Base-by-base conservation (phyloP, 148 eudicot genomes). In the Amaranthus cruentus region DNA sequence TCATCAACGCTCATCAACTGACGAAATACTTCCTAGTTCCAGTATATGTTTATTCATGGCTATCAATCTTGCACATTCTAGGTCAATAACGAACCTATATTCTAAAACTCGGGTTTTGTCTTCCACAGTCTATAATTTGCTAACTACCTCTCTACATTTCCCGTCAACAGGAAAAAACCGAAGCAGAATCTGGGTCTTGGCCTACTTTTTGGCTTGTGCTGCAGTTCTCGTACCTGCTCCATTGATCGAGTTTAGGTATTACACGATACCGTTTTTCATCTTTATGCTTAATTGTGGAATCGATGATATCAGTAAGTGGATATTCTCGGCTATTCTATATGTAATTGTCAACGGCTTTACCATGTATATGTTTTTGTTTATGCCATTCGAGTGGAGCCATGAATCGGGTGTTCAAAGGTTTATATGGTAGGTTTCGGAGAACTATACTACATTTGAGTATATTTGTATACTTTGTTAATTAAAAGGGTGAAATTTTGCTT, bases 241-340 rank as follows among this genome's bases (percentile, higher is more conserved):
- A 43, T 48, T 95, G 77, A 83, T 95, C 15, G 98, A 95, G 87
- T 91, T 95, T 77, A 81, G 98, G 83, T 95, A 95, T 82, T 91
- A 95, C 60, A 95, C 98, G 0, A 91, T 91, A 62, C 97, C 98
- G 38, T 28, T 28, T 28, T 28, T 28, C 38, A 28, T 28, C 38
- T 28, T 28, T 28, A 28, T 28, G 38, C 38, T 28, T 28, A 28
- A 28, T 28, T 28, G 38, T 6, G 76, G 79, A 12, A 71, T 76
- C 6, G 69, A 75, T 18, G 77, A 81, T 46, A 81, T 74, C 71
- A 70, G 67, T 63, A 83, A 87, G 68, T 91, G 91, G 96, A 58
- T 87, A 43, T 77, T 88, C 59, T 74, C 81, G 81, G 96, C 87
- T 6, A 53, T 82, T 69, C 76, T 85, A 4, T 91, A 78, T 75